Conservation (phyloP, 2,329 filamentous ascomycete genomes). For the Dothideomycetes sp. region DNA sequence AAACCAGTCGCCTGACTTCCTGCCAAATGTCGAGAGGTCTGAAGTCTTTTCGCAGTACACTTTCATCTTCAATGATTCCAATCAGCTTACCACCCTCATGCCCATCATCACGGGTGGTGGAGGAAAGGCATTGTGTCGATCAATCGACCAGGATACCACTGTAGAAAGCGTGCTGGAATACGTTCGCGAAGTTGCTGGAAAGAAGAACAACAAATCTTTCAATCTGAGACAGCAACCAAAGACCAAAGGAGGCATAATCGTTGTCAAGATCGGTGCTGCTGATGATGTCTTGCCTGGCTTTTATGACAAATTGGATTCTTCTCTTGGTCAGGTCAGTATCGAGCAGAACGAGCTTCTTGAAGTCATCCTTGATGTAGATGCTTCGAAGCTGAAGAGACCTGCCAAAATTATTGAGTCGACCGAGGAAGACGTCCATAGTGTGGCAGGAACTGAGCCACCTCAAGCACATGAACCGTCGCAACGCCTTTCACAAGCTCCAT, state of each 20-base stretch:
- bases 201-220: conserved; percentile 47
- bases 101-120: conserved; percentile 67
- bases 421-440: conserved; percentile 1
- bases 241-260: conserved; percentile 53
- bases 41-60: conserved; percentile 79
- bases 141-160: conserved; percentile 55
- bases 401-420: conserved; percentile 34
- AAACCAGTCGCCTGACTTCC: conserved; percentile 49
- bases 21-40: conserved; percentile 58
- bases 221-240: conserved; percentile 23
- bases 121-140: conserved; percentile 68
- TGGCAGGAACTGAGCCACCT: background rate
- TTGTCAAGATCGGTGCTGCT: conserved; percentile 61
- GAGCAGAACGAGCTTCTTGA: conserved; percentile 89
- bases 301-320: conserved; percentile 47
- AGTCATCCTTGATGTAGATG: conserved; percentile 73
- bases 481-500: background rate
- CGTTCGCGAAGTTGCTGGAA: conserved; percentile 64
- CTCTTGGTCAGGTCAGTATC: conserved; percentile 71
- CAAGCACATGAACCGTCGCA: background rate
- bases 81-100: conserved; percentile 67
- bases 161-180: conserved; percentile 65
- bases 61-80: conserved; percentile 73
- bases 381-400: conserved; percentile 59
- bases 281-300: conserved; percentile 21